phyloP scores from a whole-genome alignment of 257 asterid species.

The Misopates orontium region DNA sequence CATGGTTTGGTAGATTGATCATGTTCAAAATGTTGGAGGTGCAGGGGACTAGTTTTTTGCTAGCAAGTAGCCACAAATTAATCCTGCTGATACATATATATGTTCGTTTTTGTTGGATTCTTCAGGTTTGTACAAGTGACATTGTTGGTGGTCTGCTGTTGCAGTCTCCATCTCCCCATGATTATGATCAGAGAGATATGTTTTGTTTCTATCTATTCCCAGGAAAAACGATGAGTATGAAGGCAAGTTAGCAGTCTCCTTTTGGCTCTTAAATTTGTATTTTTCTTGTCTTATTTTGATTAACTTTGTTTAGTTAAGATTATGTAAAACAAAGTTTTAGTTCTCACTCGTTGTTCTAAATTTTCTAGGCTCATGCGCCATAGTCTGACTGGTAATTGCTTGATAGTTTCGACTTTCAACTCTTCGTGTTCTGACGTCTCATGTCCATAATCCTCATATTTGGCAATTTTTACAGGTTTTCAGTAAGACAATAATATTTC shows the following conservation, averaged over 20 bases:
- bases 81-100: too few species aligned
- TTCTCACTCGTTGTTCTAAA: not conserved
- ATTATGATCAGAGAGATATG: conserved; percentile 78
- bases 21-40: too few species aligned
- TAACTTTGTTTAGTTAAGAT: not conserved
- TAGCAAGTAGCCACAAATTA: too few species aligned
- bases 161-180: conserved; percentile 70
- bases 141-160: conserved; percentile 58
- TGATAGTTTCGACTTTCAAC: not conserved
- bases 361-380: not conserved
- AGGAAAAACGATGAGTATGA: conserved; percentile 38
- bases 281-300: not conserved
- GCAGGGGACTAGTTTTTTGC: too few species aligned
- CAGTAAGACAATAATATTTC: conserved; percentile 65
- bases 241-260: conserved; percentile 45
- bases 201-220: conserved; percentile 77
- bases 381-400: not conserved
- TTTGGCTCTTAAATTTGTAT: not conserved
- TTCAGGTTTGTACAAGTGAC: conserved; percentile 67
- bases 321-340: not conserved
- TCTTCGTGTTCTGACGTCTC: not conserved
- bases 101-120: conserved; percentile 13
- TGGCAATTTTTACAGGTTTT: conserved; percentile 49
- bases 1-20: too few species aligned
- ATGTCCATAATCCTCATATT: not conserved